Conservation (phyloP, 75 land plant species). For the Larix kaempferi region DNA sequence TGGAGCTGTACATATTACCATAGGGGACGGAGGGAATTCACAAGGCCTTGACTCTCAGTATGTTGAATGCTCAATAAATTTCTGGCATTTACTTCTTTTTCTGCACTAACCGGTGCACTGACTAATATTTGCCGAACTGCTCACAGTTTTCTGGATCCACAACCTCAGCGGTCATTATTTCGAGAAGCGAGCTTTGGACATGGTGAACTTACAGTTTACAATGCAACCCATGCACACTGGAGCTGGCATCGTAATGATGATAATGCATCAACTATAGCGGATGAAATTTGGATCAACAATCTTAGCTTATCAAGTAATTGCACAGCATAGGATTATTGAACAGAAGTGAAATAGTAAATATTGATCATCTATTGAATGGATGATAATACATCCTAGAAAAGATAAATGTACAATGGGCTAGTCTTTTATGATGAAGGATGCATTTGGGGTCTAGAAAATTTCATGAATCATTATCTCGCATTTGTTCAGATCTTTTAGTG, state of each 20-base stretch:
- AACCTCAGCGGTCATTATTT: slow-evolving; percentile 53
- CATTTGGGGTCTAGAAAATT: no score
- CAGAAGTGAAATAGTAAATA: background rate
- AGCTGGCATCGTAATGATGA: slow-evolving; percentile 57
- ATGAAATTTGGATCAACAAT: slow-evolving; percentile 38
- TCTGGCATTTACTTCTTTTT: background rate
- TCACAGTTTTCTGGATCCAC: slow-evolving; percentile 43
- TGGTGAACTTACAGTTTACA: slow-evolving; percentile 32
- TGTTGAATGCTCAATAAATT: slow-evolving; percentile 1
- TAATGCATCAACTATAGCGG: slow-evolving; percentile 34
- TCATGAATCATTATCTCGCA: no score
- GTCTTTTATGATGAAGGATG: no score
- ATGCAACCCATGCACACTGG: slow-evolving; percentile 55
- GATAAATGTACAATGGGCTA: no score
- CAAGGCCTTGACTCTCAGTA: slow-evolving; percentile 70
- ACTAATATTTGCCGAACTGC: background rate
- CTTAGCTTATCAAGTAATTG: slow-evolving; percentile 11
- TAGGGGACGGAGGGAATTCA: slow-evolving; percentile 88
- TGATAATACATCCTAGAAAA: background rate
- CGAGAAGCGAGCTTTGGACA: slow-evolving; percentile 60
- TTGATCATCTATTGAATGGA: background rate
- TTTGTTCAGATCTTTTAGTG: no score
- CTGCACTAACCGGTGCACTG: background rate
- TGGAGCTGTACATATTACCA: slow-evolving; percentile 78
- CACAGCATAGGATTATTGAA: background rate